Percentiles rank a stretch among this genome's conserved stretches.
These are phyloP conservation scores for Trichoderma lentiforme DNA, from an alignment of 2,329 filamentous ascomycete genomes.

Conservation along the genomic window DNA sequence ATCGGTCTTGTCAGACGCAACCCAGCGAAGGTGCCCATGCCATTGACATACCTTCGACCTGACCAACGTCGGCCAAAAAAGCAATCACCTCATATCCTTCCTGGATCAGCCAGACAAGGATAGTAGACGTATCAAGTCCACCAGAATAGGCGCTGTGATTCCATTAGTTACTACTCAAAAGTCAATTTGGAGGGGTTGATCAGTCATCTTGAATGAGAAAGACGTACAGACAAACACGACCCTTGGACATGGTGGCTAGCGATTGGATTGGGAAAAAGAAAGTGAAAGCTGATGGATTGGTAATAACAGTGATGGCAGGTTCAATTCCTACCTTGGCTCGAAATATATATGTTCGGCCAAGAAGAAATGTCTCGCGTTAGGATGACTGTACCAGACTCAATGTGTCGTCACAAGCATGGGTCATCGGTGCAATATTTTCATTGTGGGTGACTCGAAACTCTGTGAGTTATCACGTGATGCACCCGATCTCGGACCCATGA, in stretches of 20 bases:
- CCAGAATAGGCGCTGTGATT: background rate
- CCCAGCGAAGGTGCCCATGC: no score
- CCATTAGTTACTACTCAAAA: background rate
- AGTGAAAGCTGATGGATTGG: background rate
- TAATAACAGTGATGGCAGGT: background rate
- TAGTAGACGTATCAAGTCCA: conserved; percentile 41
- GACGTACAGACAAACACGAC: conserved; percentile 16
- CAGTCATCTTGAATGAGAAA: background rate
- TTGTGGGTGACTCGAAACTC: background rate
- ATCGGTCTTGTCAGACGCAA: no score
- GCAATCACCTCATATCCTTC: conserved; percentile 24
- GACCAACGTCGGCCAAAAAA: conserved; percentile 57
- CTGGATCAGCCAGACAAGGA: conserved; percentile 38
- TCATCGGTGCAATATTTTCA: background rate
- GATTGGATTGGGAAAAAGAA: background rate
- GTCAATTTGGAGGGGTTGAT: background rate
- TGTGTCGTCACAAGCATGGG: background rate
- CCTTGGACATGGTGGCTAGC: conserved; percentile 7
- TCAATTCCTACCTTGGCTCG: background rate
- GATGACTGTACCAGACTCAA: background rate
- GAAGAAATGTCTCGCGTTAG: background rate
- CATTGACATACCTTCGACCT: conserved; percentile 48
- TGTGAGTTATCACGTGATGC: background rate
- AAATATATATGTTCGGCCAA: background rate
- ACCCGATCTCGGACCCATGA: background rate